These are phyloP conservation scores for Lipomyces lipofer DNA, from an alignment of 805 yeast species.

Conservation along the genomic window DNA sequence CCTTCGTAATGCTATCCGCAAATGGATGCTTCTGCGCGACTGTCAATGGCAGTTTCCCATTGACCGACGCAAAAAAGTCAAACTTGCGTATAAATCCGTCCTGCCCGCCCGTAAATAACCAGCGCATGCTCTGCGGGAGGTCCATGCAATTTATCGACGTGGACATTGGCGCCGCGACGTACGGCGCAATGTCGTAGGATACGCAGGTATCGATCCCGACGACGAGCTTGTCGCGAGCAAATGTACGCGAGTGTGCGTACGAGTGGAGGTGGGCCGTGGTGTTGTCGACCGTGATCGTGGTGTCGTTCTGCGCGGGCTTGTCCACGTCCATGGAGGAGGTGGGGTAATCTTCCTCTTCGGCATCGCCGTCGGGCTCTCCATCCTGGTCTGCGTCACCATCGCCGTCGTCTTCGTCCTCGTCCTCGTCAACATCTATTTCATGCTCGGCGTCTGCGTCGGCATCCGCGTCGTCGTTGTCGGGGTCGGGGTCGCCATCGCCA, in stretches of 20 bases:
- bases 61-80: slow-evolving; percentile 80
- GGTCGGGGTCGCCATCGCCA: slow-evolving; percentile 38
- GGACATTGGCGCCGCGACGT: slow-evolving; percentile 83
- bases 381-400: slow-evolving; percentile 37
- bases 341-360: slow-evolving; percentile 32
- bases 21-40: slow-evolving; percentile 88
- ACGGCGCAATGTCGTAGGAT: slow-evolving; percentile 72
- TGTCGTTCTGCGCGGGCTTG: slow-evolving; percentile 23
- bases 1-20: slow-evolving; percentile 76
- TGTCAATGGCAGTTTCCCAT: slow-evolving; percentile 83
- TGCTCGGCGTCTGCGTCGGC: slow-evolving; percentile 34
- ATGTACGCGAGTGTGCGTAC: slow-evolving; percentile 29
- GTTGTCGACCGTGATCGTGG: slow-evolving; percentile 30
- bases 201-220: slow-evolving; percentile 54
- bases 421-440: slow-evolving; percentile 29
- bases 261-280: slow-evolving; percentile 33
- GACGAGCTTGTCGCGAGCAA: slow-evolving; percentile 33
- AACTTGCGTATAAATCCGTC: slow-evolving; percentile 92
- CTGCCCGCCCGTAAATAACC: slow-evolving; percentile 91
- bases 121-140: slow-evolving; percentile 75
- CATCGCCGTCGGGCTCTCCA: slow-evolving; percentile 31
- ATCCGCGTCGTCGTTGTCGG: slow-evolving; percentile 37
- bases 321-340: slow-evolving; percentile 17
- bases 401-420: slow-evolving; percentile 35
- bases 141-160: slow-evolving; percentile 76